Base-by-base conservation (phyloP, 306 rosid genomes). In the Ammopiptanthus mongolicus region DNA sequence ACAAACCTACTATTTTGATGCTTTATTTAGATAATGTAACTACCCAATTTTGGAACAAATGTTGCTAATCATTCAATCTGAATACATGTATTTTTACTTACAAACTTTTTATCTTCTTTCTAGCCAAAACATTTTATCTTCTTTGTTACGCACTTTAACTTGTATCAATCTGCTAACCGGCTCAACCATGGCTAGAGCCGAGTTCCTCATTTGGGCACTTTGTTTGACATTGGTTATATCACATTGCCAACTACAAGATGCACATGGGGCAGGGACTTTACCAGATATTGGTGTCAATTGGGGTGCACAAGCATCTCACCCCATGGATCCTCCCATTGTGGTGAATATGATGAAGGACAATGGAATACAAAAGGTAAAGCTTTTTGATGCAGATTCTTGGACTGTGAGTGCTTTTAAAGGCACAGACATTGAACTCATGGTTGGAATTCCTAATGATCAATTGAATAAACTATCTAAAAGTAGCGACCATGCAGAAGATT, bases 381-480 rank as follows among this genome's bases (percentile, higher is more conserved):
- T 94, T 52, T 94, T 94, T 19, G 98, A 91, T 3, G 75, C 97
- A 1, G 98, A 94, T 72, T 56, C 86, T 11, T 71, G 85, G 86
- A 74, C 82, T 0, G 78, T 94, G 3, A 18, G 77, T 42, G 86
- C 95, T 5, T 83, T 94, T 65, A 57, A 83, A 5, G 98, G 95
- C 11, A 65, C 91, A 0, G 80, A 72, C 1, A 88, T 90, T 11
- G 91, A 94, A 53, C 85, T 92, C 58, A 86, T 90, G 86, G 79
- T 94, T 46, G 98, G 89, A 22, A 87, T 94, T 56, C 93, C 98
- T 11, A 94, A 94, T 34, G 88, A 86, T 25, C 87, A 73, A 53
- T 78, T 91, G 48, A 22, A 33, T 0, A 34, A 23, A 29, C 21
- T 91, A 0, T 74, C 98, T 7, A 8, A 31, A 0, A 62, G 74